Conservation (phyloP, 768 basidiomycete genomes). For the Tricholoma furcatifolium region DNA sequence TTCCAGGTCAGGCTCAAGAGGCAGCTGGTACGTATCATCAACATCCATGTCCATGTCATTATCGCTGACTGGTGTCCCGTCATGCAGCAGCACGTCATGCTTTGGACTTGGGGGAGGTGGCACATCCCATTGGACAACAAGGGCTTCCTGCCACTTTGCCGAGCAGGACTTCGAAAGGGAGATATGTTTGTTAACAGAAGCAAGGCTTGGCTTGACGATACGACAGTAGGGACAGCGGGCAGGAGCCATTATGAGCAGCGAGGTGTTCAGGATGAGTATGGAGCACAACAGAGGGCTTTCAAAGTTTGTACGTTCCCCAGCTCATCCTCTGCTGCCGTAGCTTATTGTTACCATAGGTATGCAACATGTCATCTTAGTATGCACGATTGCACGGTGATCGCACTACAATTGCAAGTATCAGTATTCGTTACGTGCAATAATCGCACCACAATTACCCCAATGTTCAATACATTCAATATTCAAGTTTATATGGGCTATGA, state of each 20-base stretch:
- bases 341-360: too few relatives aligned
- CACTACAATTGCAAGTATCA: background rate
- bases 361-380: too few relatives aligned
- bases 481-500: too few relatives aligned
- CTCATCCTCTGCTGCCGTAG: too few relatives aligned
- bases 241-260: background rate
- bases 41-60: background rate
- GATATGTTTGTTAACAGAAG: constrained; percentile 4
- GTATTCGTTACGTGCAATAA: background rate
- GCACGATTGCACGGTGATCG: background rate
- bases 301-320: too few relatives aligned
- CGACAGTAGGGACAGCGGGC: constrained; percentile 3
- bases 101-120: background rate
- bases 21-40: background rate
- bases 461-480: too few relatives aligned
- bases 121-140: background rate
- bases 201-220: background rate
- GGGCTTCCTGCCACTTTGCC: constrained; percentile 2
- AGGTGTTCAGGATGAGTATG: too few relatives aligned
- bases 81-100: background rate
- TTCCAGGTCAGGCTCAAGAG: background rate
- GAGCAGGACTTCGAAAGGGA: background rate
- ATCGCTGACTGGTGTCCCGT: background rate
- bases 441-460: background rate
- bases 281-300: too few relatives aligned